phyloP scores from a whole-genome alignment of 371 early-diverging fungal genomes.

The Chytridium lagenaria region DNA sequence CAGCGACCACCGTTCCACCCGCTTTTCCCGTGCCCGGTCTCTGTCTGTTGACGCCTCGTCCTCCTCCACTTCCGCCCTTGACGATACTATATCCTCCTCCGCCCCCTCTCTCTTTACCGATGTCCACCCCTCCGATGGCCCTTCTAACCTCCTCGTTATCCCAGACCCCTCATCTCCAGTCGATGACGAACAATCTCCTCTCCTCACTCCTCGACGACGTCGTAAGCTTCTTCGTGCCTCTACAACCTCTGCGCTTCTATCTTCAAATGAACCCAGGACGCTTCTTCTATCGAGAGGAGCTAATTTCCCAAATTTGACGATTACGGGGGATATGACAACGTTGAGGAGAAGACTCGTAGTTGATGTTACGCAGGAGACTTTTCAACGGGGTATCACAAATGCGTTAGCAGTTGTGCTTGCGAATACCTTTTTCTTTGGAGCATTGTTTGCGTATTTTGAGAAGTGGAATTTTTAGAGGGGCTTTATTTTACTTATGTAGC shows the following conservation, averaged over 20 bases:
- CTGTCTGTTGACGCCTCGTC: background rate
- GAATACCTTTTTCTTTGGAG: slow-evolving; percentile 52
- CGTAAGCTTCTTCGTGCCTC: background rate
- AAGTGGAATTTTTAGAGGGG: slow-evolving; percentile 53
- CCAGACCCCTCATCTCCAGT: no score
- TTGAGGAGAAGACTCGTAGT: slow-evolving; percentile 41
- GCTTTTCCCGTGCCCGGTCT: slow-evolving; percentile 5
- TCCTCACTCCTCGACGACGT: background rate
- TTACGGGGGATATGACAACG: slow-evolving; percentile 33
- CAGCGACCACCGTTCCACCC: no score
- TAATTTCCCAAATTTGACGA: slow-evolving; percentile 45
- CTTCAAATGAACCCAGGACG: slow-evolving; percentile 22
- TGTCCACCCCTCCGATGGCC: background rate
- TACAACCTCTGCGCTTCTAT: background rate
- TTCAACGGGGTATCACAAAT: slow-evolving; percentile 39
- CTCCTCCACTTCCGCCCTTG: background rate
- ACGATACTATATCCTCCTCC: background rate
- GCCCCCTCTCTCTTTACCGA: background rate
- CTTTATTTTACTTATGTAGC: slow-evolving; percentile 54
- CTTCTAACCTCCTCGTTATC: background rate
- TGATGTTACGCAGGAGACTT: slow-evolving; percentile 44
- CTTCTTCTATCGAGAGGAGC: slow-evolving; percentile 45
- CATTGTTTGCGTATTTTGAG: slow-evolving; percentile 48
- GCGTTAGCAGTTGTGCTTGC: slow-evolving; percentile 39
- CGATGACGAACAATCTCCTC: background rate